Percentiles rank a stretch among this genome's conserved stretches.
Evolutionary conservation across 2,329 filamentous ascomycete genomes (phyloP).

Genomic region (Torrubiella hemipterigena): DNA sequence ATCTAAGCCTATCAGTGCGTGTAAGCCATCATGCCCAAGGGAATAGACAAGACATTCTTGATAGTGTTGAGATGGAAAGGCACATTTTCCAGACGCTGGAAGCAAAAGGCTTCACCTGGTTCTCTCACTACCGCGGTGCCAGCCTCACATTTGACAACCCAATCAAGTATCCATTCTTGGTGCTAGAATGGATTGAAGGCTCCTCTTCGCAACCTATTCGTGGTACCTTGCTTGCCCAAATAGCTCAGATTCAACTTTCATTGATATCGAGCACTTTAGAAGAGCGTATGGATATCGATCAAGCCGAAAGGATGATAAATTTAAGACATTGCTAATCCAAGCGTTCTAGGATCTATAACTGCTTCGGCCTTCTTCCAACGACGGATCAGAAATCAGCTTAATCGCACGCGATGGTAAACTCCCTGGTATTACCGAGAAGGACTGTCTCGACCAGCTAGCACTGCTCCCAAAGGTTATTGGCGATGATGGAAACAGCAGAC

Average conservation of each 20-base stretch:
- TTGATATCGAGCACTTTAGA: not conserved
- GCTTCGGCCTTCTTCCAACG: constrained; percentile 2
- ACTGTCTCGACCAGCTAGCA: constrained; percentile 2
- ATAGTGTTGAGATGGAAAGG: constrained; percentile 1
- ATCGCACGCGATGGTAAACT: not conserved
- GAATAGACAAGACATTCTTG: not conserved
- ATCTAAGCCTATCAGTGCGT: constrained; percentile 2
- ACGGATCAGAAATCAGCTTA: constrained; percentile 3
- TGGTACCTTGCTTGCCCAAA: not conserved
- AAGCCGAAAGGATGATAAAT: not conserved
- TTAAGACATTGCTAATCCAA: not conserved
- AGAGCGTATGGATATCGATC: not conserved
- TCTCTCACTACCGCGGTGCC: not conserved
- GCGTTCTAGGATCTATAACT: not conserved
- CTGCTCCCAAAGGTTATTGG: constrained; percentile 2
- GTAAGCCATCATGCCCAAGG: not conserved
- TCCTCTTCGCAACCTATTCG: not conserved
- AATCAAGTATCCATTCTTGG: constrained; percentile 2
- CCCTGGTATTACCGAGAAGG: constrained; percentile 1
- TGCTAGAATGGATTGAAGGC: constrained; percentile 1
- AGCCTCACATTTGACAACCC: constrained; percentile 1
- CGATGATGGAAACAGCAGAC: not conserved
- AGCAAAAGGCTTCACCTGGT: not conserved
- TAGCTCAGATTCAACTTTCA: constrained; percentile 1
- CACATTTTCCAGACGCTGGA: constrained; percentile 1